A percentile compares a stretch with the other conserved stretches of the same genome.
phyloP scores from a whole-genome alignment of 345 rosid species.

The Trapa incisa region DNA sequence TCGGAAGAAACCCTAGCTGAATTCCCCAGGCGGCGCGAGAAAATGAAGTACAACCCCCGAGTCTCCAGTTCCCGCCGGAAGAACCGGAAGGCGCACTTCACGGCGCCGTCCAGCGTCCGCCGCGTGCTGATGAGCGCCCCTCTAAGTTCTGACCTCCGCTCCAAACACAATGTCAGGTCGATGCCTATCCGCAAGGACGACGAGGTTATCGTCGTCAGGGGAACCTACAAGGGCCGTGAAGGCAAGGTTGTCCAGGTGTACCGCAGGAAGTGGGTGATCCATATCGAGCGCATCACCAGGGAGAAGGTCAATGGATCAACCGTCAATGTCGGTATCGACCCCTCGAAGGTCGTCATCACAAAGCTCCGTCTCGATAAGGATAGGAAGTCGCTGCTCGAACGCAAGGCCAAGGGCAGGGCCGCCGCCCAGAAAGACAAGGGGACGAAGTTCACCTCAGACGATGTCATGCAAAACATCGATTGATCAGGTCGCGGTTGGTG shows the following conservation, averaged over 20 bases:
- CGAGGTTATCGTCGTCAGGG: no score
- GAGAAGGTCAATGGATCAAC: conserved; percentile 15
- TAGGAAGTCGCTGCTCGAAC: conserved; percentile 13
- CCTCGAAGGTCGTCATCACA: conserved; percentile 11
- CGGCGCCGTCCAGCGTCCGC: no score
- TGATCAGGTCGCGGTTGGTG: background rate
- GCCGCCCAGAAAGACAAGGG: conserved; percentile 15
- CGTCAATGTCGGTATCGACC: conserved; percentile 12
- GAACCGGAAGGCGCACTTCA: no score
- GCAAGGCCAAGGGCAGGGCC: conserved; percentile 12
- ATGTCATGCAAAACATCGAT: conserved; percentile 10
- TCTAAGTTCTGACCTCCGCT: no score
- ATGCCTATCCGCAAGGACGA: no score
- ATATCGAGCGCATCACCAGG: no score
- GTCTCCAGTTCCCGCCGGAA: conserved; percentile 7
- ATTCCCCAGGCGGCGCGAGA: background rate
- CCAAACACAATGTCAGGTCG: no score
- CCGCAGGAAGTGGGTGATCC: no score
- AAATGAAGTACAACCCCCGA: conserved; percentile 16
- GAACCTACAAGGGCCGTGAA: no score
- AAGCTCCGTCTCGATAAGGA: conserved; percentile 14
- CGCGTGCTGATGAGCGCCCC: no score
- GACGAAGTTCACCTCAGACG: conserved; percentile 13
- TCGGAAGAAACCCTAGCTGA: conserved; percentile 2
- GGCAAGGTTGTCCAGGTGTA: no score